Evolutionary conservation across 805 yeast species (phyloP).

Genomic region (Candida easanensis): DNA sequence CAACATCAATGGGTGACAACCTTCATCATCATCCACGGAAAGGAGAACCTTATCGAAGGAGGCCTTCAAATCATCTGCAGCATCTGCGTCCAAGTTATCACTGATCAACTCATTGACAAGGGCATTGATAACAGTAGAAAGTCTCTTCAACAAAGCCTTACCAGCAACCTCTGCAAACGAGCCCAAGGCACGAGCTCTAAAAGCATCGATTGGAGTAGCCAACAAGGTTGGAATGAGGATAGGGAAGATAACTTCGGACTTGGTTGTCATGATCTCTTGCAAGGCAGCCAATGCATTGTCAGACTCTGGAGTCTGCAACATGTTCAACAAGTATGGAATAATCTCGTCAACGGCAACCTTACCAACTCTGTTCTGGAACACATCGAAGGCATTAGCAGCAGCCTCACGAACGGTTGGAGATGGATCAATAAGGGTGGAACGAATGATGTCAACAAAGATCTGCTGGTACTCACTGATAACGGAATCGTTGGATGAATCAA

Average conservation of each 20-base stretch:
- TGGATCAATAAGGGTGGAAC: slow-evolving; percentile 75
- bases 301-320: slow-evolving; percentile 60
- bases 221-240: slow-evolving; percentile 83
- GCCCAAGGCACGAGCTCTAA: slow-evolving; percentile 85
- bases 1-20: slow-evolving; percentile 80
- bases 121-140: slow-evolving; percentile 70
- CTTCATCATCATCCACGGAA: slow-evolving; percentile 73
- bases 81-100: slow-evolving; percentile 36
- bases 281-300: slow-evolving; percentile 83
- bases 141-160: slow-evolving; percentile 66
- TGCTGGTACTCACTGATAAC: slow-evolving; percentile 63
- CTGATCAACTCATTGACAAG: slow-evolving; percentile 57
- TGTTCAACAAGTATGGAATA: slow-evolving; percentile 74
- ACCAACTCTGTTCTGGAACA: slow-evolving; percentile 78
- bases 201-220: slow-evolving; percentile 74
- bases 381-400: slow-evolving; percentile 89
- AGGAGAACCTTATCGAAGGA: slow-evolving; percentile 70
- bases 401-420: slow-evolving; percentile 78
- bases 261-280: slow-evolving; percentile 87
- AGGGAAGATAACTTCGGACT: slow-evolving; percentile 91
- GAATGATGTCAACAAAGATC: slow-evolving; percentile 68
- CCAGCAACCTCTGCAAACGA: slow-evolving; percentile 91
- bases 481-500: slow-evolving; percentile 66
- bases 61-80: slow-evolving; percentile 38
- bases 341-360: slow-evolving; percentile 84